Evolutionary conservation across 2,329 filamentous ascomycete species (phyloP).

Genomic region (Rutstroemia sp.): DNA sequence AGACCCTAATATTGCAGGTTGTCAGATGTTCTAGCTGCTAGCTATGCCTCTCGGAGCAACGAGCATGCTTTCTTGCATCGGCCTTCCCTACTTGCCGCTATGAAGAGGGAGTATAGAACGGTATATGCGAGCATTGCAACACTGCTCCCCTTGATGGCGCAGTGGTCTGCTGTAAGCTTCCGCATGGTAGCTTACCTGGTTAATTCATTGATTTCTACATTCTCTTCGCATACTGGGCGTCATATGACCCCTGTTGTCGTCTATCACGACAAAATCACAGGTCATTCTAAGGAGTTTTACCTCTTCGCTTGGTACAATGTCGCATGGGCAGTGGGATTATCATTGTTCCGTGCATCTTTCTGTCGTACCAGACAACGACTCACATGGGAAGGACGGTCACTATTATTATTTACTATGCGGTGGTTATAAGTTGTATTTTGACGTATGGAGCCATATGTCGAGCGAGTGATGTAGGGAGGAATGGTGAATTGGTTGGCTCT

Average conservation of each 20-base stretch:
- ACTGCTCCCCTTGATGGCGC: not conserved
- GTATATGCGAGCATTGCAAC: not conserved
- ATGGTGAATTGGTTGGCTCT: not conserved
- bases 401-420: not conserved
- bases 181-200: not conserved
- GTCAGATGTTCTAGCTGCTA: not conserved
- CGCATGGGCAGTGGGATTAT: not conserved
- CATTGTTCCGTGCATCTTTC: not conserved
- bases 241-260: not conserved
- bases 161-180: not conserved
- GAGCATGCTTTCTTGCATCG: not conserved
- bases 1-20: not conserved
- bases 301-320: not conserved
- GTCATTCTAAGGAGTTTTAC: not conserved
- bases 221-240: not conserved
- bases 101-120: not conserved
- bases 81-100: not conserved
- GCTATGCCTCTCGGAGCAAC: not conserved
- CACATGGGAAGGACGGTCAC: not conserved
- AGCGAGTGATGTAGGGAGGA: not conserved
- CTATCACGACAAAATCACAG: not conserved
- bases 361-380: not conserved
- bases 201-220: not conserved
- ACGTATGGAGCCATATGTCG: not conserved
- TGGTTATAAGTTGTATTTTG: not conserved